Percentiles rank a stretch among this genome's conserved stretches.
These are phyloP conservation scores for Rhizopogon salebrosus DNA, from an alignment of 768 basidiomycete genomes.

Conservation along the genomic window DNA sequence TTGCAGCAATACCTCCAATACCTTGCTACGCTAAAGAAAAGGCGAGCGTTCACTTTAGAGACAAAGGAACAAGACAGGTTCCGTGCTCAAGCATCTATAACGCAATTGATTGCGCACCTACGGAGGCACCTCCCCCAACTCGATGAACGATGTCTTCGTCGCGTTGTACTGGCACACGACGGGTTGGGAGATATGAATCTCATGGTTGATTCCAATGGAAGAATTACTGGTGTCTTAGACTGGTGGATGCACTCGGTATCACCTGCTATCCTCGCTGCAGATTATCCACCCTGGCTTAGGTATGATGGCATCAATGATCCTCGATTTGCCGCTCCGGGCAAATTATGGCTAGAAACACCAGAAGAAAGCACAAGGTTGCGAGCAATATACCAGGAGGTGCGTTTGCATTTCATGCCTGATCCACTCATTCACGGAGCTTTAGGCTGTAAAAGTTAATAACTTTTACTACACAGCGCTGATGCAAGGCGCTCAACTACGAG, in stretches of 20 bases:
- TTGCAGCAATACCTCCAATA: slow-evolving; percentile 3
- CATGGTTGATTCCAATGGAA: slow-evolving; percentile 9
- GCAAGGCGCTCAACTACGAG: slow-evolving; percentile 6
- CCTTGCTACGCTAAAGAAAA: not conserved
- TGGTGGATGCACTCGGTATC: slow-evolving; percentile 17
- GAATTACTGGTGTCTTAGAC: slow-evolving; percentile 14
- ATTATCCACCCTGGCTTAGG: slow-evolving; percentile 19
- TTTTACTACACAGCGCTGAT: slow-evolving; percentile 3
- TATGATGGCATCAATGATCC: slow-evolving; percentile 17
- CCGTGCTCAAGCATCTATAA: slow-evolving; percentile 4
- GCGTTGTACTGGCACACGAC: slow-evolving; percentile 14
- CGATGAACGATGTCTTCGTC: slow-evolving; percentile 2
- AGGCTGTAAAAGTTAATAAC: not conserved
- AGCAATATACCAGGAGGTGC: not conserved
- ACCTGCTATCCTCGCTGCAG: slow-evolving; percentile 18
- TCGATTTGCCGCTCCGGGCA: slow-evolving; percentile 4
- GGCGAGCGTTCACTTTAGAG: not conserved
- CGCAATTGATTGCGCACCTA: slow-evolving; percentile 1
- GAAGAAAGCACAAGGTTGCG: slow-evolving; percentile 5
- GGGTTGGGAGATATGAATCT: slow-evolving; percentile 11
- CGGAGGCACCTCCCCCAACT: not conserved
- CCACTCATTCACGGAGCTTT: not conserved
- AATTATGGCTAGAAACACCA: not conserved
- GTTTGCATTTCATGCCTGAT: not conserved
- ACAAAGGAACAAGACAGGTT: slow-evolving; percentile 2